Evolutionary conservation across 495 filamentous ascomycete genomes (phyloP), one percentile per base, ranked within the genome.

Genomic region (Hypoxylon fragiforme): DNA sequence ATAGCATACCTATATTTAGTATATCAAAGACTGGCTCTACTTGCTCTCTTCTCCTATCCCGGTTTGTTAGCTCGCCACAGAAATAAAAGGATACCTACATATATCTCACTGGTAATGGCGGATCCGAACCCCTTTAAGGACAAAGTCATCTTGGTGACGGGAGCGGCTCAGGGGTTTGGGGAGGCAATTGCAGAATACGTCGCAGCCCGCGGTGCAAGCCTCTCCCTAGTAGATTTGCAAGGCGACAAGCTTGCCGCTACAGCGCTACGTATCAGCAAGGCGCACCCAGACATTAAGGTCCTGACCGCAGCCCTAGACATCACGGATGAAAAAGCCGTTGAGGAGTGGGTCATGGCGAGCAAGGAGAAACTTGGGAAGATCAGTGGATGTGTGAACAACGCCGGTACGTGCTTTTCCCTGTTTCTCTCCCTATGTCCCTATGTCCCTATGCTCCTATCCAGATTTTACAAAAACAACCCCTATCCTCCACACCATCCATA

Each of bases 131-230:
- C 58, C 31, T 26, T 52, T 1, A 43, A 38, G 12, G 34, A 47
- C 54, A 82, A 75, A 67, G 71, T 79, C 46, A 73, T 79, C 57
- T 71, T 72, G 38, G 49, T 82, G 18, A 82, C 79, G 24, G 79
- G 79, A 39, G 76, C 71, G 4, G 69, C 77, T 6, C 68, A 66
- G 7, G 80, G 80, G 3, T 75, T 81, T 44, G 80, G 78, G 18
- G 67, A 74, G n/a, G 73, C 72, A 2, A 74, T 77, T 18, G 72
- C 77, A 13, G 60, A 64, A 14, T 72, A 75, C 19, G 67, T 80
- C 16, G 67, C 74, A 47, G 51, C 60, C n/a, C 67, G 67, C 11
- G 79, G 79, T 42, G 78, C 78, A 3, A 55, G 32, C 3, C 57
- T 82, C 12, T 75, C 78, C 0, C 53, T 81, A 18, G 73, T 73